Evolutionary conservation across 2,329 filamentous ascomycete species (phyloP).

Genomic region (Ascochyta clinopodiicola): DNA sequence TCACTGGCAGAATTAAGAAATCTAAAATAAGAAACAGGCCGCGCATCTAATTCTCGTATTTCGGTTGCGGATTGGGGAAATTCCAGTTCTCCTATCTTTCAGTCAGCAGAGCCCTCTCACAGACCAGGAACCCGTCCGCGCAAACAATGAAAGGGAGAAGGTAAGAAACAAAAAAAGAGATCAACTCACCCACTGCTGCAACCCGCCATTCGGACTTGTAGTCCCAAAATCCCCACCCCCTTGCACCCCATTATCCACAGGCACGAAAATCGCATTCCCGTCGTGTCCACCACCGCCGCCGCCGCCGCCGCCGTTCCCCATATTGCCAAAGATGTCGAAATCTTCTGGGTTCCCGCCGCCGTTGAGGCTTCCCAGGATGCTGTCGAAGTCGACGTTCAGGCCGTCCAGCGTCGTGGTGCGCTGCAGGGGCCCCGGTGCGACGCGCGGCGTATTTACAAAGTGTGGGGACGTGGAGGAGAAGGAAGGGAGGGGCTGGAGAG

Average conservation of each 20-base stretch:
- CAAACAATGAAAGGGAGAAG: background rate
- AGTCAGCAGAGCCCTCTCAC: background rate
- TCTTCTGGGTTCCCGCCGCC: conserved; percentile 18
- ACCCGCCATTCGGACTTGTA: conserved; percentile 34
- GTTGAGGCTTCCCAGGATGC: conserved; percentile 36
- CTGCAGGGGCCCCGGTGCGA: conserved; percentile 28
- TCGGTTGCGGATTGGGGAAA: conserved; percentile 29
- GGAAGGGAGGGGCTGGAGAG: conserved; percentile 31
- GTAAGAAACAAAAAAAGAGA: too few species aligned
- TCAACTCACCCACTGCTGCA: conserved; percentile 44
- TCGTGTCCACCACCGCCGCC: conserved; percentile 20
- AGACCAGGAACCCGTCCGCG: background rate
- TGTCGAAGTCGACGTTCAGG: conserved; percentile 43
- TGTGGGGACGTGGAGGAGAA: conserved; percentile 18
- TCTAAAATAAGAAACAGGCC: conserved; percentile 4
- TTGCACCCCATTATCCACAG: conserved; percentile 33
- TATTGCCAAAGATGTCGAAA: conserved; percentile 15
- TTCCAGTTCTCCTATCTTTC: conserved; percentile 36
- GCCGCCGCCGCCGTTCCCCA: background rate
- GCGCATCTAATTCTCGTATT: conserved; percentile 23
- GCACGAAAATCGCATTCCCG: conserved; percentile 45
- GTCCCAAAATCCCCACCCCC: conserved; percentile 28
- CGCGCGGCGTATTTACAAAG: background rate
- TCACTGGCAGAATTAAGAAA: background rate
- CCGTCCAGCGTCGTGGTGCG: conserved; percentile 37